Conservation (phyloP, 495 filamentous ascomycete species). For the Penicillium paxilli region DNA sequence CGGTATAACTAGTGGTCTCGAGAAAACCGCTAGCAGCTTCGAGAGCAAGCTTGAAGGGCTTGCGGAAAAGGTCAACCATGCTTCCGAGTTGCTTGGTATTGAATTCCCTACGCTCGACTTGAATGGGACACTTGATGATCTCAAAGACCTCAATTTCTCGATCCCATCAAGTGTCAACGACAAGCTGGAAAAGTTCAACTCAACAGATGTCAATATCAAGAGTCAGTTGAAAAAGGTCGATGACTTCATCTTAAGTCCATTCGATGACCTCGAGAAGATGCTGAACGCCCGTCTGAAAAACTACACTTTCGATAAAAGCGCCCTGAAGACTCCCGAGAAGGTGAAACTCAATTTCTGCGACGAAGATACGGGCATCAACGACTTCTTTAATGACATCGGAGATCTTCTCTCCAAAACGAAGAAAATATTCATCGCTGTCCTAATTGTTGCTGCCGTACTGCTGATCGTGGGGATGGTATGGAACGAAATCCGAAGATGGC, state of each 20-base stretch:
- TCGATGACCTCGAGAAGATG: conserved; percentile 69
- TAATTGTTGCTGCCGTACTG: conserved; percentile 67
- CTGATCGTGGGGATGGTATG: conserved; percentile 76
- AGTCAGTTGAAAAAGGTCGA: conserved; percentile 78
- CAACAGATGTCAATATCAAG: conserved; percentile 77
- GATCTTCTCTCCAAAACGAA: conserved; percentile 60
- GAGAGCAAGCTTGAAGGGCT: conserved; percentile 62
- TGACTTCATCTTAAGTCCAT: conserved; percentile 70
- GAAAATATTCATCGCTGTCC: conserved; percentile 70
- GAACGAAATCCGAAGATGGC: conserved; percentile 78
- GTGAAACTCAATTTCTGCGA: conserved; percentile 84
- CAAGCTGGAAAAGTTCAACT: conserved; percentile 66
- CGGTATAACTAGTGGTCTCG: conserved; percentile 62
- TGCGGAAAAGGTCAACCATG: conserved; percentile 41
- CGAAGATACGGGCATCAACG: conserved; percentile 75
- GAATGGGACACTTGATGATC: conserved; percentile 52
- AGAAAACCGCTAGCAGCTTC: conserved; percentile 53
- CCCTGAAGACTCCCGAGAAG: conserved; percentile 81
- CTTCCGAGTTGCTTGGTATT: conserved; percentile 30
- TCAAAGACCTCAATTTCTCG: conserved; percentile 61
- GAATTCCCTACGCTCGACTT: conserved; percentile 59
- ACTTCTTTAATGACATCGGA: conserved; percentile 77
- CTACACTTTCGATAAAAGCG: conserved; percentile 72
- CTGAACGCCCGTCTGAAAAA: conserved; percentile 64
- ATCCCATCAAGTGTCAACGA: conserved; percentile 64